Percentiles rank a stretch among this genome's conserved stretches.
phyloP scores from a whole-genome alignment of 768 basidiomycete genomes.

The Mycena galopus region DNA sequence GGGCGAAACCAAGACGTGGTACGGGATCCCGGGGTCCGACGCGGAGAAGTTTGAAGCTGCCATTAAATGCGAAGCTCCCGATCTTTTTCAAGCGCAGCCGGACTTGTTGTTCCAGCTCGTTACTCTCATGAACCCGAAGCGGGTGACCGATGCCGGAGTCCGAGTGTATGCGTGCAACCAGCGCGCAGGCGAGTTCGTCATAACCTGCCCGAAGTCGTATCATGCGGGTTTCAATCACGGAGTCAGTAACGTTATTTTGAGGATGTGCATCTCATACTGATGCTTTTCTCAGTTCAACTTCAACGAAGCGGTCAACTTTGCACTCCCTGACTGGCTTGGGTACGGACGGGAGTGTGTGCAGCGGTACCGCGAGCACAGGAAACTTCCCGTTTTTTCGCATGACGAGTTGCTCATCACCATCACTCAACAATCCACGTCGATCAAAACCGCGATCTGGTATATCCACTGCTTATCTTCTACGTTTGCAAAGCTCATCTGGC shows the following conservation, averaged over 20 bases:
- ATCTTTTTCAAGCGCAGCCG: conserved; percentile 97
- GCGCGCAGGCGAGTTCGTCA: conserved; percentile 96
- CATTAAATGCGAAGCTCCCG: conserved; percentile 94
- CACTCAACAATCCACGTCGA: conserved; percentile 92
- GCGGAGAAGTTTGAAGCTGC: conserved; percentile 97
- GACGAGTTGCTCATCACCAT: conserved; percentile 98
- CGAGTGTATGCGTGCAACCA: conserved; percentile 96
- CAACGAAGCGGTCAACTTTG: conserved; percentile 99
- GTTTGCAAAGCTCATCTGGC: conserved; percentile 12
- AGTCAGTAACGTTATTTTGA: conserved; percentile 61
- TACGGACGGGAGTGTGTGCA: conserved; percentile 90
- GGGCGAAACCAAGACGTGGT: conserved; percentile 99
- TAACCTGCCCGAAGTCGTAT: conserved; percentile 98
- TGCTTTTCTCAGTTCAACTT: conserved; percentile 83
- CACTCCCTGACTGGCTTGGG: conserved; percentile 94
- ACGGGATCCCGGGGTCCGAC: conserved; percentile 95
- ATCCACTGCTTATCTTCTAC: conserved; percentile 40
- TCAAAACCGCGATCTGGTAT: conserved; percentile 94
- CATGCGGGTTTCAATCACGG: conserved; percentile 99
- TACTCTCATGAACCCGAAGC: conserved; percentile 95
- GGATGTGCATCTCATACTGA: conserved; percentile 36
- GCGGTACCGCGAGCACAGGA: conserved; percentile 90
- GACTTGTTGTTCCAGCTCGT: conserved; percentile 97
- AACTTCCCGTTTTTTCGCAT: conserved; percentile 97
- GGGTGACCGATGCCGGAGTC: conserved; percentile 89